Conservation (phyloP, 331 rosid genomes). For the Spiraea crenata region DNA sequence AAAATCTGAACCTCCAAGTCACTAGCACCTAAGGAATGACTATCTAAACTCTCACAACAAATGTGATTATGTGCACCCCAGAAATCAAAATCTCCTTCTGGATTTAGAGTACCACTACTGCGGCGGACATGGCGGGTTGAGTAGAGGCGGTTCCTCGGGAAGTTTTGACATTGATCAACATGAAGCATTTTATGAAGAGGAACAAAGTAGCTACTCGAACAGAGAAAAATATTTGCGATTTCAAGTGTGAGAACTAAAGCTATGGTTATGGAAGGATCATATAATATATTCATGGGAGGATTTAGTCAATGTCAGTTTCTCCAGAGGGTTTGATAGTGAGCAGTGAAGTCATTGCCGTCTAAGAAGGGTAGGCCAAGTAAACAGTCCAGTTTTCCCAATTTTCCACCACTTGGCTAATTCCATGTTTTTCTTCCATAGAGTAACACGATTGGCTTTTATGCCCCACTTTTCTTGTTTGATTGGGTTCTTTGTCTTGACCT, state of each 20-base stretch:
- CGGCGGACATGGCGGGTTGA: conserved; percentile 32
- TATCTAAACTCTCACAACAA: too few species aligned
- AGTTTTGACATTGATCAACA: conserved; percentile 22
- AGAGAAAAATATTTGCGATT: conserved; percentile 16
- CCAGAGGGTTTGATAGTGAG: conserved; percentile 9
- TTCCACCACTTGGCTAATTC: conserved; percentile 31
- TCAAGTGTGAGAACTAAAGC: conserved; percentile 14
- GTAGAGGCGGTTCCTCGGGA: conserved; percentile 16
- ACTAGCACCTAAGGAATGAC: too few species aligned
- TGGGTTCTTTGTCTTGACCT: not conserved
- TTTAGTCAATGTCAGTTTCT: conserved; percentile 27
- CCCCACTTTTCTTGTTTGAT: not conserved
- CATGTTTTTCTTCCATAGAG: not conserved
- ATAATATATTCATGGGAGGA: conserved; percentile 8
- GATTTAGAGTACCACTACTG: conserved; percentile 27
- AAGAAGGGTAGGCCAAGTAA: conserved; percentile 36
- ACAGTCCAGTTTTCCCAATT: conserved; percentile 27
- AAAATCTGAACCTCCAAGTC: too few species aligned
- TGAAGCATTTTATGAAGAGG: conserved; percentile 39
- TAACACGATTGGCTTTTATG: not conserved
- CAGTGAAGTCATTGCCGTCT: conserved; percentile 51
- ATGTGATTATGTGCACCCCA: conserved; percentile 23
- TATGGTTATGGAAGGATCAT: not conserved
- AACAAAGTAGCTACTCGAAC: not conserved
- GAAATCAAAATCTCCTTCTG: conserved; percentile 49